phyloP scores from a whole-genome alignment of 1,139 yeast genomes.

The Yamadazyma jaroonii region DNA sequence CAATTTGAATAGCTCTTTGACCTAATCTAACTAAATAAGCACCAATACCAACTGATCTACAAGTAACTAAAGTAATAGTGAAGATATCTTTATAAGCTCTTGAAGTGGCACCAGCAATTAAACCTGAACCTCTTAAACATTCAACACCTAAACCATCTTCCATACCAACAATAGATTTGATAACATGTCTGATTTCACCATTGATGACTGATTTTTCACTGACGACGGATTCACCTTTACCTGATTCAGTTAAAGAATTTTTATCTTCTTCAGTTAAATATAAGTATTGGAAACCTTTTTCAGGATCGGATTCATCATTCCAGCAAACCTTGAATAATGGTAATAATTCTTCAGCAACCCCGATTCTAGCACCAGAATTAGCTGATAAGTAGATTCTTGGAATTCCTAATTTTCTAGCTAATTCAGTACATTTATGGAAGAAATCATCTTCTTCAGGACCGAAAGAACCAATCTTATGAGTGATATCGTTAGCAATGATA shows the following conservation, averaged over 20 bases:
- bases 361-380: constrained; percentile 98
- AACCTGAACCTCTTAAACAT: constrained; percentile 95
- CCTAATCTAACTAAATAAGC: constrained; percentile 97
- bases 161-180: constrained; percentile 84
- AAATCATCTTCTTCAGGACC: constrained; percentile 96
- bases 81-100: constrained; percentile 96
- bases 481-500: constrained; percentile 93
- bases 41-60: constrained; percentile 99
- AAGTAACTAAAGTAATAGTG: constrained; percentile 93
- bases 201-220: constrained; percentile 81
- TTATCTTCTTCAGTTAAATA: constrained; percentile 74
- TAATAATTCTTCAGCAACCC: constrained; percentile 92
- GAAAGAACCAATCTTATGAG: constrained; percentile 96
- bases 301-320: constrained; percentile 73
- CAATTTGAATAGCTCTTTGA: constrained; percentile 97
- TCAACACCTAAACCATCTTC: constrained; percentile 98
- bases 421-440: constrained; percentile 89
- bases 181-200: constrained; percentile 79
- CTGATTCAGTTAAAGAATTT: constrained; percentile 55
- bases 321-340: constrained; percentile 91
- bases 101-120: constrained; percentile 97
- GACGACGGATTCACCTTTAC: constrained; percentile 59
- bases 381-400: constrained; percentile 96
- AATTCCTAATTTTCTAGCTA: constrained; percentile 85
- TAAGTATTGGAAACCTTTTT: constrained; percentile 86